Base-by-base conservation (phyloP, 352 stramenopile genomes). In the Pythium periplocum region DNA sequence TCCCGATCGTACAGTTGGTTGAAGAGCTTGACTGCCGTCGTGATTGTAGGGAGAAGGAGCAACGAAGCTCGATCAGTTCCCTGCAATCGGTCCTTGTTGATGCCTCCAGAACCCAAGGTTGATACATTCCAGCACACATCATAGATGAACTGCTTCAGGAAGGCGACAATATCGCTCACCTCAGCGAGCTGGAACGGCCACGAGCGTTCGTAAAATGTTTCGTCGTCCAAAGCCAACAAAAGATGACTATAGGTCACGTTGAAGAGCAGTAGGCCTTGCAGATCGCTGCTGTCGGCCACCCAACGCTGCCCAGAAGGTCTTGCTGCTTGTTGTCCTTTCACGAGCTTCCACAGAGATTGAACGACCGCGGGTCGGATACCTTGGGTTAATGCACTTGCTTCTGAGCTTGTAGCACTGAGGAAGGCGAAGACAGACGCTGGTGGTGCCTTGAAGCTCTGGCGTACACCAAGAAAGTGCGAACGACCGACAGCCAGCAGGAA, bases 1-100 rank as follows among this genome's bases (percentile, higher is more conserved):
- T 90, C 74, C 1, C 82, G 82, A 52, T 86, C 79, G 47, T 87
- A 89, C 7, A 93, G 62, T 54, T 89, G 79, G 52, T 93, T 93
- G 52, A 87, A 90, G 8, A 93, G 64, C 60, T 86, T 86, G 7
- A 90, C 66, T 1, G 77, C 78, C 1, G 76, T 80, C 36, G 79
- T 77, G 33, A 90, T 66, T 0, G 65, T 52, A 1, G 74, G 62
- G 37, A 92, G 80, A 11, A 79, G 45, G 53, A n/a, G 48, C 45
- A 9, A 55, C 51, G 5, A 44, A 61, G 5, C 58, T 48, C 11
- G 56, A 17, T 44, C 1, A 32, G 40, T n/a, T 51, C 40, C n/a
- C 10, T 37, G 6, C 32, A 44, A 17, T 51, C 36, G 34, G 30
- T 31, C 55, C 8, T 59, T 68, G 17, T 46, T 60, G 43, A 61